These are phyloP conservation scores for Gossypium aridum DNA, from an alignment of 441 rosid species.

Conservation along the genomic window DNA sequence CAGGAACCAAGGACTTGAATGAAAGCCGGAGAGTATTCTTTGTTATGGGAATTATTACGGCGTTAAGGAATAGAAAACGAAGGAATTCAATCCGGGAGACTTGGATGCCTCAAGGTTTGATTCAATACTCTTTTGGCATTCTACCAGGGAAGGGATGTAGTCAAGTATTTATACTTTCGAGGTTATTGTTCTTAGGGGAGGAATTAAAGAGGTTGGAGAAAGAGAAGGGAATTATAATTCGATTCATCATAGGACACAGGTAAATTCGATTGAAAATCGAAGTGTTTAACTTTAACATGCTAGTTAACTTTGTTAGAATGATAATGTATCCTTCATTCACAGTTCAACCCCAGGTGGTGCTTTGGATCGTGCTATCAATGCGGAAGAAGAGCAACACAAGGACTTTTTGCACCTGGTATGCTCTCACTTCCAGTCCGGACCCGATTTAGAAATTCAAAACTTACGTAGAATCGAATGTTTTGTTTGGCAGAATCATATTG, in stretches of 20 bases:
- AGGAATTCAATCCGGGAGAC: constrained; percentile 87
- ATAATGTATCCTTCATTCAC: constrained; percentile 17
- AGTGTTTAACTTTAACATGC: not conserved
- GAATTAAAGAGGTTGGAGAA: constrained; percentile 66
- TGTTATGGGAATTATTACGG: constrained; percentile 91
- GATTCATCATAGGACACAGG: constrained; percentile 94
- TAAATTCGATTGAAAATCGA: constrained; percentile 18
- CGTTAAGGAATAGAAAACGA: constrained; percentile 87
- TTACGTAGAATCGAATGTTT: not conserved
- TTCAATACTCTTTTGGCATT: constrained; percentile 4
- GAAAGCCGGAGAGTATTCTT: constrained; percentile 64
- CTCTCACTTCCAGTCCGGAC: not conserved
- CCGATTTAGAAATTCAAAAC: not conserved
- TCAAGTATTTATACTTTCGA: constrained; percentile 13
- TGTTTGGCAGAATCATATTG: constrained; percentile 70
- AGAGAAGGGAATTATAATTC: constrained; percentile 80
- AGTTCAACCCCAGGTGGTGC: constrained; percentile 83
- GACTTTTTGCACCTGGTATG: constrained; percentile 84
- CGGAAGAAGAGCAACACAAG: constrained; percentile 73
- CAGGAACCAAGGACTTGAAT: constrained; percentile 38
- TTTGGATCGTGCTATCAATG: constrained; percentile 72
- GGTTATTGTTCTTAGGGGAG: constrained; percentile 43
- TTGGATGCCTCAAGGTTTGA: constrained; percentile 85
- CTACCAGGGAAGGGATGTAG: constrained; percentile 5
- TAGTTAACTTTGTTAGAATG: not conserved